Percentiles rank a stretch among this genome's conserved stretches.
These are phyloP conservation scores for Fomes fomentarius DNA, from an alignment of 1,284 basidiomycete genomes.

Conservation along the genomic window DNA sequence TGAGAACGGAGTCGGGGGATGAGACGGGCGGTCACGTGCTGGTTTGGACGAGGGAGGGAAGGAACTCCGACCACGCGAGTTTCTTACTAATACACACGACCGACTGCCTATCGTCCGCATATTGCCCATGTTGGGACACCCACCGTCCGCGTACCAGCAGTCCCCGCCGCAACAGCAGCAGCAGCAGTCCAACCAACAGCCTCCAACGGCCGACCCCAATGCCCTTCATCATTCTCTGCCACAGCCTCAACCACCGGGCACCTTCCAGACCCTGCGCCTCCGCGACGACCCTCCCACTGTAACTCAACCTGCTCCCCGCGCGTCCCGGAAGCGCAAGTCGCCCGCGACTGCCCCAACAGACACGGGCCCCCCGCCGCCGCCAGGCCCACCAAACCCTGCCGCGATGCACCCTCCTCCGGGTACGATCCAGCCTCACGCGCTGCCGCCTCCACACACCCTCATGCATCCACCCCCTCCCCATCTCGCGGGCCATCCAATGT, in stretches of 20 bases:
- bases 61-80: constrained; percentile 33
- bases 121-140: constrained; percentile 40
- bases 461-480: constrained; percentile 29
- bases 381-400: constrained; percentile 40
- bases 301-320: constrained; percentile 34
- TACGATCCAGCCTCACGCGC: constrained; percentile 35
- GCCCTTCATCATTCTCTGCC: constrained; percentile 28
- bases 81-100: constrained; percentile 40
- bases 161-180: constrained; percentile 36
- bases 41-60: constrained; percentile 7
- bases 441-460: constrained; percentile 32
- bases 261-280: constrained; percentile 60
- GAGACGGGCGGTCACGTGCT: constrained; percentile 18
- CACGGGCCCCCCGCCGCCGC: constrained; percentile 34
- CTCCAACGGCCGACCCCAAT: constrained; percentile 29
- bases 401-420: constrained; percentile 33
- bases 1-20: constrained; percentile 4
- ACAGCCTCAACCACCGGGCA: constrained; percentile 39
- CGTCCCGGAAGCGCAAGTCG: constrained; percentile 42
- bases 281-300: constrained; percentile 54
- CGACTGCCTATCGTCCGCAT: constrained; percentile 30
- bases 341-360: constrained; percentile 42
- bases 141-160: constrained; percentile 39
- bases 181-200: constrained; percentile 29
- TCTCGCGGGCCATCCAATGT: constrained; percentile 27